These are phyloP conservation scores for Blastomyces gilchristii DNA, from an alignment of 2,329 filamentous ascomycete genomes.

Conservation along the genomic window DNA sequence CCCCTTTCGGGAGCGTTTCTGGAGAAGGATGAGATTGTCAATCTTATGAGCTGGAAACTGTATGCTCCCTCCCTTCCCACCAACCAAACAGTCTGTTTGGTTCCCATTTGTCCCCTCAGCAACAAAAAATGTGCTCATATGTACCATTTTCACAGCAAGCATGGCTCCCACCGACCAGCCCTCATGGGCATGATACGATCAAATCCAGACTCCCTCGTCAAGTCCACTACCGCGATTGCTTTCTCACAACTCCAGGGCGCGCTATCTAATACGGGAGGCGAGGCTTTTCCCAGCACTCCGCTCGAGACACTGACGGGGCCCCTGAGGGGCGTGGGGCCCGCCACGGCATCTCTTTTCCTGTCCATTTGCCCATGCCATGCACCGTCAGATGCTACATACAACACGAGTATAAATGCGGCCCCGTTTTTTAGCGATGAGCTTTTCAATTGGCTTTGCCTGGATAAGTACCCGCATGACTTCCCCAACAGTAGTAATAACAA, in stretches of 20 bases:
- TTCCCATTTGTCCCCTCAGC: background rate
- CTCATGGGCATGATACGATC: constrained; percentile 32
- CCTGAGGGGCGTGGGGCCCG: constrained; percentile 34
- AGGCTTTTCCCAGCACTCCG: constrained; percentile 23
- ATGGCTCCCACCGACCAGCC: constrained; percentile 31
- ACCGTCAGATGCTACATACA: background rate
- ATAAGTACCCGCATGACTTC: constrained; percentile 16
- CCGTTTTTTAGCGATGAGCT: constrained; percentile 38
- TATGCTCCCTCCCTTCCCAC: constrained; percentile 19
- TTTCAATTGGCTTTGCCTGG: constrained; percentile 31
- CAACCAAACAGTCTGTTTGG: too few species aligned
- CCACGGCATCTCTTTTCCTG: constrained; percentile 35
- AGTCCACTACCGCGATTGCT: constrained; percentile 22
- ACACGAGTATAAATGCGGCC: constrained; percentile 15
- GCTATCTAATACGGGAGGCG: constrained; percentile 4
- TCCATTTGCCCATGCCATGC: constrained; percentile 20
- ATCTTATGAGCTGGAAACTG: constrained; percentile 38
- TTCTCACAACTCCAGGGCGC: constrained; percentile 18
- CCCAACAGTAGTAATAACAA: background rate
- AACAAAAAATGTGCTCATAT: background rate
- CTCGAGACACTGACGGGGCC: constrained; percentile 27
- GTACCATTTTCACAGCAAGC: constrained; percentile 23
- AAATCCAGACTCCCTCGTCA: constrained; percentile 23
- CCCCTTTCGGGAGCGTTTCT: constrained; percentile 15
- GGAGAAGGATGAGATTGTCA: constrained; percentile 28